phyloP scores from a whole-genome alignment of 371 early-diverging fungal genomes.

The Mucor sp. region DNA sequence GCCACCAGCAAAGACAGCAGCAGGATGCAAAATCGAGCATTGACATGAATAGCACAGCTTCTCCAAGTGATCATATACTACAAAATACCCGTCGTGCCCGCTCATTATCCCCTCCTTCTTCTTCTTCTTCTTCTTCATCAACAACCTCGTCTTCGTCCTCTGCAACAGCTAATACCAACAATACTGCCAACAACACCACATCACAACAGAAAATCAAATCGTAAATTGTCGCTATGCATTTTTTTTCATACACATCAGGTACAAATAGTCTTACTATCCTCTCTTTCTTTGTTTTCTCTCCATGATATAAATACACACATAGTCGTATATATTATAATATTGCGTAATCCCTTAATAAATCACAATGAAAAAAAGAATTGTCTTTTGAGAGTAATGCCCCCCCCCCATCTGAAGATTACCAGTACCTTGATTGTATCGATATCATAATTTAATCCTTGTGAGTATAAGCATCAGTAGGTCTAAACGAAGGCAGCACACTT shows the following conservation, averaged over 20 bases:
- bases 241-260: no score
- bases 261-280: no score
- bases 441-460: constrained; percentile 25
- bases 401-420: no score
- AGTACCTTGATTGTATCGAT: not conserved
- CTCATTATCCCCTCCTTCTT: constrained; percentile 23
- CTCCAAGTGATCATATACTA: constrained; percentile 24
- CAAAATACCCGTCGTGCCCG: constrained; percentile 24
- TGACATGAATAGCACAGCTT: not conserved
- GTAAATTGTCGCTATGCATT: not conserved
- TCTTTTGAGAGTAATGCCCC: no score
- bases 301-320: no score
- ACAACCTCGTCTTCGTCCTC: not conserved
- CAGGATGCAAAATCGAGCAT: not conserved
- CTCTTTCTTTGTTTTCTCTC: not conserved
- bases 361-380: not conserved
- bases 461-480: not conserved
- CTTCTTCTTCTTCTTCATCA: not conserved
- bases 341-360: not conserved
- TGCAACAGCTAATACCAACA: not conserved
- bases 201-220: not conserved
- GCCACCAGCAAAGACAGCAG: no score
- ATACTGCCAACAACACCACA: not conserved
- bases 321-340: no score
- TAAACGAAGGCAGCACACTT: constrained; percentile 20